Base-by-base conservation (phyloP, 139 green algal species). In the Nannochloris sp. region DNA sequence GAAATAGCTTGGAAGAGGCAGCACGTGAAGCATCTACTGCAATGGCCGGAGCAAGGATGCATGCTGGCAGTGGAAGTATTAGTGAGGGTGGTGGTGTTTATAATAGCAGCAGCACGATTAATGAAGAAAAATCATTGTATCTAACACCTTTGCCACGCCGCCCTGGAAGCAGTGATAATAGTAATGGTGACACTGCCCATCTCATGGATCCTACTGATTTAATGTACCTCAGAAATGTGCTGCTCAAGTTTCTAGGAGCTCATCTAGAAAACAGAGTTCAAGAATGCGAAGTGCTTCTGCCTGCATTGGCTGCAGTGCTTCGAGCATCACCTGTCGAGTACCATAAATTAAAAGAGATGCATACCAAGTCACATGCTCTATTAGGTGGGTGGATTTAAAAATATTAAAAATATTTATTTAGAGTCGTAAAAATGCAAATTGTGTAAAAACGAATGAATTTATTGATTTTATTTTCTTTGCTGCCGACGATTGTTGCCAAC, bases 201-300 rank as follows among this genome's bases (percentile, higher is more conserved):
- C n/a, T n/a, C n/a, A n/a, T n/a, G n/a, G n/a, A n/a, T n/a, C n/a
- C n/a, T 13, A 76, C 69, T n/a, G 69, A 76, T 39, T 33, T 71
- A 60, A 34, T 72, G 13, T 76, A 72, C 54, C 34, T 71, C 1
- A 76, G 71, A 9, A 76, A 76, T 24, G 61, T 76, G 55, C 25
- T 71, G 27, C 47, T 76, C 13, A 76, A 76, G 27, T 76, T 70
- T 37, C 30, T 76, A 1, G 60, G 65, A 10, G 61, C 53, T 4
- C 45, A 57, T 15, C 27, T 72, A 29, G 33, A 57, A 60, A 14
- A 61, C 55, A 30, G 48, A 54, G 10, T 53, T 14, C 61, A 71
- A n/a, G 69, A 76, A 67, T 76, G 69, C 27, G 62, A 72, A 13
- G 69, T 76, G 31, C 37, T 76, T 25, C 63, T 76, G 69, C 69